Conservation (phyloP, 2,329 filamentous ascomycete genomes). For the Pseudocercospora cruenta region DNA sequence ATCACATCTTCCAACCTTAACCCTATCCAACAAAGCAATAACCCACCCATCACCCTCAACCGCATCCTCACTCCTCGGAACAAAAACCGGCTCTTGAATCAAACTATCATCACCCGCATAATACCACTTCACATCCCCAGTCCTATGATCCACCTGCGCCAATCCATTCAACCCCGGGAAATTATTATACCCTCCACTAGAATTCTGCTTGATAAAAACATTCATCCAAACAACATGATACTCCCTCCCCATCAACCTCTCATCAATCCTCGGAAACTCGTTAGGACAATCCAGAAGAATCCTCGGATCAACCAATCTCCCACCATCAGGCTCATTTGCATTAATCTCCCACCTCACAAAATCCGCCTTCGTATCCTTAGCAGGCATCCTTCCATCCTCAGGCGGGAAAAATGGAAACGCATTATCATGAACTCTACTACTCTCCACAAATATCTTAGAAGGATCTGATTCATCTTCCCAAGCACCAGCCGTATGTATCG, state of each 20-base stretch:
- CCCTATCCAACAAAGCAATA: constrained; percentile 48
- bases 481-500: constrained; percentile 48
- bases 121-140: constrained; percentile 39
- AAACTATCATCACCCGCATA: constrained; percentile 46
- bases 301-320: constrained; percentile 35
- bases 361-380: constrained; percentile 45
- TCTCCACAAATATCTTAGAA: constrained; percentile 45
- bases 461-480: constrained; percentile 42
- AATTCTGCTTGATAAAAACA: constrained; percentile 41
- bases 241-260: constrained; percentile 45
- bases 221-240: constrained; percentile 49
- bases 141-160: constrained; percentile 24
- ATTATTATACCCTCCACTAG: constrained; percentile 41
- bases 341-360: constrained; percentile 50
- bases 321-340: constrained; percentile 34
- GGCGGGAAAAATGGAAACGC: constrained; percentile 51
- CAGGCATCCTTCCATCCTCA: constrained; percentile 36
- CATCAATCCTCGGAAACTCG: constrained; percentile 53
- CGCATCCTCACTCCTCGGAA: constrained; percentile 47
- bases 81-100: constrained; percentile 60
- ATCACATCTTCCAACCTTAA: constrained; percentile 32
- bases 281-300: constrained; percentile 44
- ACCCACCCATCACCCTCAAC: constrained; percentile 57
- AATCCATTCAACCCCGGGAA: constrained; percentile 29
- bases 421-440: constrained; percentile 46